Percentiles rank a stretch among this genome's conserved stretches.
Conservation (phyloP, 495 filamentous ascomycete genomes). For the Entonaema liquescens region DNA sequence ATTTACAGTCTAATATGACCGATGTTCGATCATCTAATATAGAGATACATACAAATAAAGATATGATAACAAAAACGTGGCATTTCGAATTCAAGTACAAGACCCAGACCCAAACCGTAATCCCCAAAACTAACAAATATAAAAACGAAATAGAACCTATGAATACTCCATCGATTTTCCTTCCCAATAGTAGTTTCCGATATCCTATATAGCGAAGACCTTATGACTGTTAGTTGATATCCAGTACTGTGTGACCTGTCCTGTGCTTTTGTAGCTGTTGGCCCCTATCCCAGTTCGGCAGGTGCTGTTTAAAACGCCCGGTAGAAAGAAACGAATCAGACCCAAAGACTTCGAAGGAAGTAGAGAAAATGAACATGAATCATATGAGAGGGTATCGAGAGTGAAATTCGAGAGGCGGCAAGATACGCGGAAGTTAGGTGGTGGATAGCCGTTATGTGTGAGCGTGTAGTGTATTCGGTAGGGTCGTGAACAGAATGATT, state of each 20-base stretch:
- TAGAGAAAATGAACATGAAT: not conserved
- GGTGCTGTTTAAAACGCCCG: not conserved
- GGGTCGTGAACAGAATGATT: not conserved
- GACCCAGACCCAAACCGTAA: not conserved
- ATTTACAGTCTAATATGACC: constrained; percentile 5
- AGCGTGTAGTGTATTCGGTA: not conserved
- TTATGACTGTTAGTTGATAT: constrained; percentile 2
- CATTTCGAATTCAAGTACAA: not conserved
- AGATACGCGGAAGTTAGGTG: not conserved
- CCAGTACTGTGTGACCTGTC: constrained; percentile 29
- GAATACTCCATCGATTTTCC: not conserved
- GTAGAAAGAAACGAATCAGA: too few species aligned
- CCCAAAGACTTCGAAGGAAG: too few species aligned
- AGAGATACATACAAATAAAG: not conserved
- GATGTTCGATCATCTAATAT: not conserved
- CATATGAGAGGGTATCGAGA: constrained; percentile 15
- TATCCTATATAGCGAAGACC: not conserved
- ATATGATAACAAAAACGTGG: not conserved
- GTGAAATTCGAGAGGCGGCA: constrained; percentile 1
- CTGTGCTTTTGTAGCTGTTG: constrained; percentile 8
- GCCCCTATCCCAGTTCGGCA: not conserved
- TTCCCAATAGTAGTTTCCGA: not conserved
- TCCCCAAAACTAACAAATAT: not conserved
- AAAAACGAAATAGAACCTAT: not conserved
- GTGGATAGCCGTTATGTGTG: not conserved